Percentiles rank a stretch among this genome's conserved stretches.
Evolutionary conservation across 306 rosid species (phyloP).

Genomic region (Lagenaria siceraria): DNA sequence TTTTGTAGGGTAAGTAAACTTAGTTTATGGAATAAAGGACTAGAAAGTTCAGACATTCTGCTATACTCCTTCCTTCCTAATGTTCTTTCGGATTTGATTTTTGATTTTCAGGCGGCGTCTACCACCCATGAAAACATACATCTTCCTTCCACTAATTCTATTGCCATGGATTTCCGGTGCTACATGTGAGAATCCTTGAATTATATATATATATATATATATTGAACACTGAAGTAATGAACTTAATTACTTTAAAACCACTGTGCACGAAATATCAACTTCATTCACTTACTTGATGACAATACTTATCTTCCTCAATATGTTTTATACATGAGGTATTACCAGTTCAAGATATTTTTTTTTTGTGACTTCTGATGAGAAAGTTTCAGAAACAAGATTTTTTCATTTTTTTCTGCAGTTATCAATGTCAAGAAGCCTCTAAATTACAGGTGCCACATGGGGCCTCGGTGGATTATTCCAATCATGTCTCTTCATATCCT

Average conservation of each 20-base stretch:
- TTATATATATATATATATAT: not conserved
- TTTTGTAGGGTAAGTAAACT: constrained; percentile 65
- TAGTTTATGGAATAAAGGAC: constrained; percentile 2
- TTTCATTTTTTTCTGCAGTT: constrained; percentile 34
- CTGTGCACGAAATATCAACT: not conserved
- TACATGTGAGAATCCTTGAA: constrained; percentile 38
- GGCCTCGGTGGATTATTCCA: constrained; percentile 57
- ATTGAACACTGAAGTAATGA: not conserved
- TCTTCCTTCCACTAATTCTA: constrained; percentile 66
- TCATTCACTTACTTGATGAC: not conserved
- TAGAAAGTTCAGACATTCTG: constrained; percentile 6
- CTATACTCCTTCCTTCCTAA: not conserved
- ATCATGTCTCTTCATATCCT: constrained; percentile 45
- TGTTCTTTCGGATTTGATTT: constrained; percentile 2
- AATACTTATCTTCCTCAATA: not conserved
- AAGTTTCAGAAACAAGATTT: constrained; percentile 3
- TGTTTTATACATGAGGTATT: not conserved
- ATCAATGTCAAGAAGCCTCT: constrained; percentile 55
- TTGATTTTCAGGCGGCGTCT: constrained; percentile 76
- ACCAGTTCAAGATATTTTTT: not conserved
- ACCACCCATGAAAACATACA: constrained; percentile 63
- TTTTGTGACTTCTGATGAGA: not conserved
- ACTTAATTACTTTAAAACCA: not conserved
- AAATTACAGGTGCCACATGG: constrained; percentile 68
- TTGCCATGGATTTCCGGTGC: constrained; percentile 81